Conservation (phyloP, 352 stramenopile genomes). For the Phytopythium chamaehyphon region DNA sequence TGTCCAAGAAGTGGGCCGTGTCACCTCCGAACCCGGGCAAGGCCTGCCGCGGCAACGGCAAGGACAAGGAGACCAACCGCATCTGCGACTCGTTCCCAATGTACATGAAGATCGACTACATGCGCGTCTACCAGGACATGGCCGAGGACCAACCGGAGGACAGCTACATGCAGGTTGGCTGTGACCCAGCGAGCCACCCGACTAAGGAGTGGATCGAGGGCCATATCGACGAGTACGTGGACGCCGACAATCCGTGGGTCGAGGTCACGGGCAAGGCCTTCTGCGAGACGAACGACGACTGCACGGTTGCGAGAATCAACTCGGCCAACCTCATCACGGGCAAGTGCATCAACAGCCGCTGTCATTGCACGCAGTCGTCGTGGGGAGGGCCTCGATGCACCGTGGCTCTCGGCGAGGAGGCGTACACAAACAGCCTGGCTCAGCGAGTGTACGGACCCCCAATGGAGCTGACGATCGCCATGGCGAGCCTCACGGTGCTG, state of each 20-base stretch:
- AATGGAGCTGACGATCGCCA: conserved; percentile 18
- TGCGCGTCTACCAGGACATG: conserved; percentile 81
- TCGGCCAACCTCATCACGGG: conserved; percentile 30
- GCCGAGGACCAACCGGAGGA: conserved; percentile 26
- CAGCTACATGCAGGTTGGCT: conserved; percentile 50
- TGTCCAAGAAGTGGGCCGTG: conserved; percentile 71
- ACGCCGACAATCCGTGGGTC: conserved; percentile 36
- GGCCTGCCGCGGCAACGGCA: conserved; percentile 23
- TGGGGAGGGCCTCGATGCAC: conserved; percentile 34
- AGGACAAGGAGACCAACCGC: conserved; percentile 30
- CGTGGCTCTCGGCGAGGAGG: neutral
- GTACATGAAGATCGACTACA: conserved; percentile 74
- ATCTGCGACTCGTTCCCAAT: conserved; percentile 47
- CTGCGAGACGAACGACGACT: conserved; percentile 41
- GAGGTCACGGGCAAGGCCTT: conserved; percentile 42
- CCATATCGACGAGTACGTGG: conserved; percentile 53
- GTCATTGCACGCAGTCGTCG: conserved; percentile 32
- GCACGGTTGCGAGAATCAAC: conserved; percentile 27
- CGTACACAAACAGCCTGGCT: neutral
- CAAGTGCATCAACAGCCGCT: conserved; percentile 40
- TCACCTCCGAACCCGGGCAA: conserved; percentile 15
- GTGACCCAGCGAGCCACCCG: conserved; percentile 40
- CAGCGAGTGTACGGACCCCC: conserved; percentile 26
- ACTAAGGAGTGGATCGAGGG: conserved; percentile 56
- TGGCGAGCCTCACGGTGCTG: conserved; percentile 21